These are phyloP conservation scores for Edaphochlamys debaryana DNA, from an alignment of 139 green algal species.

Conservation along the genomic window DNA sequence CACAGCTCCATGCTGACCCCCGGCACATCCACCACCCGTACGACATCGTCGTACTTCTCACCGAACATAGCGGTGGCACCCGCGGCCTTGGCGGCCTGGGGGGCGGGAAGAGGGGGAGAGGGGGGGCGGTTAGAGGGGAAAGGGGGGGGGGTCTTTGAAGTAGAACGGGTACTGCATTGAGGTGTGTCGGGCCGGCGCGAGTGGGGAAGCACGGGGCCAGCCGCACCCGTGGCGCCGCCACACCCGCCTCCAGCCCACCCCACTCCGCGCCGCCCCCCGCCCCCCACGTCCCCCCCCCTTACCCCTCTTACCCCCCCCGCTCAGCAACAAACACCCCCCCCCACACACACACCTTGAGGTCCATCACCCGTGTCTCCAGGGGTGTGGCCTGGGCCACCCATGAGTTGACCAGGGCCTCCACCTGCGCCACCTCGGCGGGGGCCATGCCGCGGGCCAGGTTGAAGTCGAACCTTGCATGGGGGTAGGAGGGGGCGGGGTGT, in stretches of 20 bases:
- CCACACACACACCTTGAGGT: slow-evolving; percentile 51
- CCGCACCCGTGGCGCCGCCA: too few relatives aligned
- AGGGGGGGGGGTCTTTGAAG: too few relatives aligned
- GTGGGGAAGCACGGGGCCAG: too few relatives aligned
- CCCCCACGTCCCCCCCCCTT: background rate
- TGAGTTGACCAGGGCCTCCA: slow-evolving; percentile 87
- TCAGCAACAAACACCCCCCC: background rate
- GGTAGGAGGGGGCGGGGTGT: background rate
- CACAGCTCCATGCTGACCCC: slow-evolving; percentile 92
- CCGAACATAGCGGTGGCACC: slow-evolving; percentile 95
- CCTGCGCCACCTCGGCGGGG: slow-evolving; percentile 63
- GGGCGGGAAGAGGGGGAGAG: background rate
- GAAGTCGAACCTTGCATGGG: slow-evolving; percentile 76
- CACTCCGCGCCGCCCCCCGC: background rate
- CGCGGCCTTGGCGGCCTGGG: slow-evolving; percentile 79
- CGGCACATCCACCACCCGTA: slow-evolving; percentile 88
- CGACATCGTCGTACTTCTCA: slow-evolving; percentile 92
- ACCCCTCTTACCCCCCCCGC: background rate
- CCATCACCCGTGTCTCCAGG: slow-evolving; percentile 68
- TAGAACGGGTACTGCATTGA: too few relatives aligned
- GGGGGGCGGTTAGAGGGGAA: too few relatives aligned
- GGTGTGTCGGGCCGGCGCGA: too few relatives aligned
- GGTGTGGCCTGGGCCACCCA: slow-evolving; percentile 72
- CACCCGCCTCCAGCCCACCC: too few relatives aligned
- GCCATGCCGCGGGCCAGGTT: slow-evolving; percentile 71